Base-by-base conservation (phyloP, 2,329 filamentous ascomycete genomes). In the Ramularia collo-cygni region DNA sequence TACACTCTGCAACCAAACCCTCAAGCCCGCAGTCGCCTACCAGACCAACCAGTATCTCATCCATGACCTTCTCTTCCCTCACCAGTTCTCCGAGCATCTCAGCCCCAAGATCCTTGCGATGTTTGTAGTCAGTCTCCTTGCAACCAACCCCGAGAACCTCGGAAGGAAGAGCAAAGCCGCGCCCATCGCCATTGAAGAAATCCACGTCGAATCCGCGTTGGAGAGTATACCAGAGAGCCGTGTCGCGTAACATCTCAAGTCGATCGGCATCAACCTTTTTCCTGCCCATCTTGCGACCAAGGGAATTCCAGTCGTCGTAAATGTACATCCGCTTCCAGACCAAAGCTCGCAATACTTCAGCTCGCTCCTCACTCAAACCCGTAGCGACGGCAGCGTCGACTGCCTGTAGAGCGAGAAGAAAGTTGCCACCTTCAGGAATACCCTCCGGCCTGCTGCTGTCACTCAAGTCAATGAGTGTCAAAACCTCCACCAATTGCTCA, bases 281-380 rank as follows among this genome's bases (percentile, higher is more conserved):
- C 16, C 46, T 48, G 29, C 38, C 28, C 13, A 44, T 27, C 24
- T 44, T 83, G 43, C 82, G 71, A 34, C 81, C 77, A 1, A 84
- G 90, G 50, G 85, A 79, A 57, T 92, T 90, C 92, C 92, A 98
- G 58, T 95, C 78, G 60, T 95, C 89, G 35, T 81, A 78, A 50
- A 90, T 74, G 55, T 84, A 84, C 46, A 87, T 82, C 38, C 92
- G 79, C 57, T 92, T 83, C 92, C 92, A 98, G 47, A 96, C 85
- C n/a, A 79, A 63, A 44, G 68, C 70, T 36, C 76, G 65, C 26
- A 74, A 58, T 21, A 70, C 65, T 17, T 81, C 72, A 47, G 74
- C 72, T 32, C 75, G 71, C n/a, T 76, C 72, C 13, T 54, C 42
- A 69, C 79, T 49, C 17, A 62, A 35, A 62, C 70, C 53, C 71